Percentiles rank a stretch among this genome's conserved stretches.
phyloP scores from a whole-genome alignment of 2,329 filamentous ascomycete species.

The Cladosporium austrohemisphaericum region DNA sequence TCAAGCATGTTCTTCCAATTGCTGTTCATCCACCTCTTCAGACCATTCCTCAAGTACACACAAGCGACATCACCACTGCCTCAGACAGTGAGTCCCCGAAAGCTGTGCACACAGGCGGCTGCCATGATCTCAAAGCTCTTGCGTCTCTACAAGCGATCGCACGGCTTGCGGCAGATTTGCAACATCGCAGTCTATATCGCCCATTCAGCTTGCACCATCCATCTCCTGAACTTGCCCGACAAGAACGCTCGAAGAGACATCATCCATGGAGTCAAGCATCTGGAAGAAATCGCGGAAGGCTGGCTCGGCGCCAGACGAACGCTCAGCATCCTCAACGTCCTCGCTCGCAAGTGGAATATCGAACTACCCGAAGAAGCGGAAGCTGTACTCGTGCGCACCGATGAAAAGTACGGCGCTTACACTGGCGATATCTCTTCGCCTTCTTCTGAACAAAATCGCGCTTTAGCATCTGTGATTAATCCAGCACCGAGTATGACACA shows the following conservation, averaged over 20 bases:
- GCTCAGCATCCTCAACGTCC: conserved; percentile 76
- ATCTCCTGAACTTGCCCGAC: conserved; percentile 86
- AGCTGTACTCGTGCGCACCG: conserved; percentile 69
- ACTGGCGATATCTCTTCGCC: conserved; percentile 58
- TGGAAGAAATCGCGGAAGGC: conserved; percentile 92
- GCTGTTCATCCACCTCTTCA: conserved; percentile 91
- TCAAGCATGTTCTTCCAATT: conserved; percentile 94
- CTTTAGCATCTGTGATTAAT: background rate
- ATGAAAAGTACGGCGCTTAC: conserved; percentile 75
- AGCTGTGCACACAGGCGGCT: conserved; percentile 86
- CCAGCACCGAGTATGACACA: background rate
- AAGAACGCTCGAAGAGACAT: conserved; percentile 88
- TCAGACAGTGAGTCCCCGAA: conserved; percentile 80
- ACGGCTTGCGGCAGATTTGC: conserved; percentile 87
- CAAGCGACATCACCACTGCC: conserved; percentile 78
- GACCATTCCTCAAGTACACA: conserved; percentile 89
- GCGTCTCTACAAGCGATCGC: conserved; percentile 86
- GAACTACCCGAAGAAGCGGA: conserved; percentile 80
- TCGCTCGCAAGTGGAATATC: conserved; percentile 85
- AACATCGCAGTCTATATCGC: conserved; percentile 96
- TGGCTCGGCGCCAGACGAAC: conserved; percentile 89
- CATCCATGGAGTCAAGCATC: conserved; percentile 81
- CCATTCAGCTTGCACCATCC: conserved; percentile 91
- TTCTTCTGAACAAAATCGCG: conserved; percentile 10
- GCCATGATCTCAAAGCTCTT: conserved; percentile 89